Evolutionary conservation across 257 asterid species (phyloP), one percentile per base, ranked within the genome.

Genomic region (Gentiana straminea): DNA sequence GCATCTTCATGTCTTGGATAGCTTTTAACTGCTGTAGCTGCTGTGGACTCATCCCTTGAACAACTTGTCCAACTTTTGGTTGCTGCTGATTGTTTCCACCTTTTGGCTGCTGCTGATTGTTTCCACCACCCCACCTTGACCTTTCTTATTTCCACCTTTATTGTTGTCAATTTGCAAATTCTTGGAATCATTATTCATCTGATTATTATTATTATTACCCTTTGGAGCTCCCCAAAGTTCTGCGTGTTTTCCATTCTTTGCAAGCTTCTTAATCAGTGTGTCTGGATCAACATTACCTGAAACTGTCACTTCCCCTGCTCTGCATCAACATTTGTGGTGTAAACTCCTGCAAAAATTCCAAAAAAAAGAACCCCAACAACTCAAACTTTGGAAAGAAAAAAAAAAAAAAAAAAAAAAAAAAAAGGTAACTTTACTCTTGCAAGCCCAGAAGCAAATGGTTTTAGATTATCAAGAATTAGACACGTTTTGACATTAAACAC

Each of bases 151-250:
- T 37, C 55, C 67, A 47, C 67, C 67, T 67, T 81, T 77, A 7
- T 79, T 83, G 49, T 58, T 60, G 59, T 75, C 86, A 61, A 84
- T 75, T 50, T 86, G 86, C 64, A 80, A 74, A 48, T 83, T 83
- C 79, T 41, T 41, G 8, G 9, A 41, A 10, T 41, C 46, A 41
- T 41, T 41, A 10, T 41, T 41, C 2, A 41, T 7, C 70, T 77
- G 83, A 64, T 75, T 77, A 5, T 41, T 7, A 59, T 65, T 63
- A 51, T 77, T 70, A 64, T 75, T 77, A 5, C 78, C 72, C 61
- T 85, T 89, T 11, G 92, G 81, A 5, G 91, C 85, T 33, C 91
- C 89, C 95, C 97, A 85, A 3, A 89, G 35, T 54, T 83, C 86
- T 24, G 97, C 95, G 64, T 74, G 83, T 62, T 89, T 89, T 2